Evolutionary conservation across 2,329 filamentous ascomycete genomes (phyloP).

Genomic region (Rhynchosporium graminicola): DNA sequence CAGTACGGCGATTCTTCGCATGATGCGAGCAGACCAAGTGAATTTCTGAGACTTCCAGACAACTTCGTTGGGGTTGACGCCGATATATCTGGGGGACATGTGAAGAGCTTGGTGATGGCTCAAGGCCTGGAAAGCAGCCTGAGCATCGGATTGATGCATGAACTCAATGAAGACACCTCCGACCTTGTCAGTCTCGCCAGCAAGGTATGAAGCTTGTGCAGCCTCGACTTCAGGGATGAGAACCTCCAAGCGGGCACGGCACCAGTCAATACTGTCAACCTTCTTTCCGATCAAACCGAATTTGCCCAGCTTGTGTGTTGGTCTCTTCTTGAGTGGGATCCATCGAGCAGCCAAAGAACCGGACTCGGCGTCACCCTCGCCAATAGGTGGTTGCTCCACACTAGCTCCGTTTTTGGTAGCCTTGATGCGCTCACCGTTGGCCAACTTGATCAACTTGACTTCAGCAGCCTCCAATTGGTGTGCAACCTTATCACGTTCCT

Average conservation of each 20-base stretch:
- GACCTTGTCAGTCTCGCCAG: slow-evolving; percentile 60
- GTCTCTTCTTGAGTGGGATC: slow-evolving; percentile 72
- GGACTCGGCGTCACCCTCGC: slow-evolving; percentile 63
- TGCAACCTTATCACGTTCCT: slow-evolving; percentile 77
- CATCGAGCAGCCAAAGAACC: slow-evolving; percentile 73
- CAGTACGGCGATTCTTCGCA: slow-evolving; percentile 69
- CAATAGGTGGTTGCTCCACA: slow-evolving; percentile 46
- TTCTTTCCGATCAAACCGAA: slow-evolving; percentile 77
- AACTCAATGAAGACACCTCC: slow-evolving; percentile 89
- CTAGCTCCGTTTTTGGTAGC: slow-evolving; percentile 58
- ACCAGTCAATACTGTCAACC: slow-evolving; percentile 94
- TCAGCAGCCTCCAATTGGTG: slow-evolving; percentile 85
- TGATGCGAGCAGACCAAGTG: slow-evolving; percentile 80
- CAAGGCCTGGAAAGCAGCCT: slow-evolving; percentile 82
- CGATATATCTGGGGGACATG: slow-evolving; percentile 80
- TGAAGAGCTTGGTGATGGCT: slow-evolving; percentile 85
- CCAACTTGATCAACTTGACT: slow-evolving; percentile 77
- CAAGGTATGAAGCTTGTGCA: slow-evolving; percentile 66
- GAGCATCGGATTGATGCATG: slow-evolving; percentile 75
- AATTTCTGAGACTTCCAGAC: slow-evolving; percentile 86
- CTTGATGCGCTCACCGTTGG: slow-evolving; percentile 72
- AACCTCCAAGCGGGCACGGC: slow-evolving; percentile 72
- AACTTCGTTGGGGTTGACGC: slow-evolving; percentile 78
- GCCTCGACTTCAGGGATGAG: slow-evolving; percentile 71
- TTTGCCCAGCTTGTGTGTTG: slow-evolving; percentile 71